Evolutionary conservation across 2,329 filamentous ascomycete genomes (phyloP), one percentile per base, ranked within the genome.

Genomic region (Phyllosticta citrichinensis): DNA sequence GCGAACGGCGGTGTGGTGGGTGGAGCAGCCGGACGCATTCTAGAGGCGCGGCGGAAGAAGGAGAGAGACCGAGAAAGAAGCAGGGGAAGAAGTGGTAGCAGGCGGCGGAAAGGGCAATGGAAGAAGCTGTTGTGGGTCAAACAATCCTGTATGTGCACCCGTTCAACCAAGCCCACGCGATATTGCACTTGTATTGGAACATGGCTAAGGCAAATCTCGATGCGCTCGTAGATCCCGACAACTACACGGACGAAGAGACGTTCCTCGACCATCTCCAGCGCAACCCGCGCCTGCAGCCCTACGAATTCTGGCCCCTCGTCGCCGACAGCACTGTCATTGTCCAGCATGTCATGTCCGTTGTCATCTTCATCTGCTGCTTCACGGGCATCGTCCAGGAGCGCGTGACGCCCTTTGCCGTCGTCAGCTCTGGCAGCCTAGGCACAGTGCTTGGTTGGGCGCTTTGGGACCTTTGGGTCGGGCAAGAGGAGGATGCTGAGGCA

Each of bases 41-140:
- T 58, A 19, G 65, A 65, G 58, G 64, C 64, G 19, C 75, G 68
- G 66, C 79, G 77, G 66, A 77, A 78, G 56, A 75, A 79, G 61
- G 77, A 81, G 30, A 79, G 80, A 65, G 58, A 60, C 1, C 3
- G 40, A 19, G 40, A 47, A 47, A 47, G 40, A 27, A 70, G 79
- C 54, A 76, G 82, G 61, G 81, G 81, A 52, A 80, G 85, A 19
- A 88, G 84, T 65, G 78, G 84, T 56, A 89, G 86, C 66, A 81
- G 88, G 55, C 80, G 85, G 68, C 81, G 87, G 65, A 89, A 87
- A 69, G 83, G 85, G 57, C 84, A 84, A 11, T 97, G 93, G 89
- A 96, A 95, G 81, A 97, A 97, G 78, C 77, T 99, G 65, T 82
- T 99, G 60, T 99, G 94, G 94, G 92, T 99, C 70, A 96, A 96